These are phyloP conservation scores for Coemansia sp. DNA, from an alignment of 192 early-diverging fungal species.

Conservation along the genomic window DNA sequence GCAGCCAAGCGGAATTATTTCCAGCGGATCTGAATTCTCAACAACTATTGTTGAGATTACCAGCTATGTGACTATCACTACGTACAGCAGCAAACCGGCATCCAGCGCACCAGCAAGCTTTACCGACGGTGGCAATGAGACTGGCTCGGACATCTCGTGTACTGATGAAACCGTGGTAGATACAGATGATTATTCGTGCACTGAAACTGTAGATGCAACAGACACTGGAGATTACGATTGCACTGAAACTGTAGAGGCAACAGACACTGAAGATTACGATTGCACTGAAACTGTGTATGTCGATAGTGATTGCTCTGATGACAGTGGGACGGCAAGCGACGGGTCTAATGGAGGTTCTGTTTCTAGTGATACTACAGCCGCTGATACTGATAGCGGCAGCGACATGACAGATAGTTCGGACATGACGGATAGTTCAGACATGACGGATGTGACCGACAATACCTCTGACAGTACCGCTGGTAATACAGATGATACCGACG, in stretches of 20 bases:
- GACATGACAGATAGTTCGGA: background rate
- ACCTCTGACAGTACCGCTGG: background rate
- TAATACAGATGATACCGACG: background rate
- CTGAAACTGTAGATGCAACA: background rate
- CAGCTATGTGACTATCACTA: slow-evolving; percentile 10
- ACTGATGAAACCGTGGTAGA: background rate
- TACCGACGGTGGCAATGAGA: background rate
- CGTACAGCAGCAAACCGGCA: background rate
- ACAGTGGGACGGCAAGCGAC: too few species aligned
- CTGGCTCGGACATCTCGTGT: background rate
- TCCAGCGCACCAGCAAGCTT: slow-evolving; percentile 6
- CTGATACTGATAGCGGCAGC: background rate
- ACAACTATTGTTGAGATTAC: slow-evolving; percentile 1
- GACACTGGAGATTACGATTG: background rate
- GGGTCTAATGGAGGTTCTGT: too few species aligned
- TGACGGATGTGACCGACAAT: background rate
- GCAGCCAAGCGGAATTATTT: background rate
- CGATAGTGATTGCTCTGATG: background rate
- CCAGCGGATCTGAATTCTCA: background rate
- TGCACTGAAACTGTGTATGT: slow-evolving; percentile 9
- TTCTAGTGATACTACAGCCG: background rate
- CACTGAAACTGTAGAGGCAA: slow-evolving; percentile 8
- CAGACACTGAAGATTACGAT: background rate
- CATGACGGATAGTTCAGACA: background rate
- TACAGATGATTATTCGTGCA: background rate